Conservation (phyloP, 306 rosid genomes). For the Cajanus cajan region DNA sequence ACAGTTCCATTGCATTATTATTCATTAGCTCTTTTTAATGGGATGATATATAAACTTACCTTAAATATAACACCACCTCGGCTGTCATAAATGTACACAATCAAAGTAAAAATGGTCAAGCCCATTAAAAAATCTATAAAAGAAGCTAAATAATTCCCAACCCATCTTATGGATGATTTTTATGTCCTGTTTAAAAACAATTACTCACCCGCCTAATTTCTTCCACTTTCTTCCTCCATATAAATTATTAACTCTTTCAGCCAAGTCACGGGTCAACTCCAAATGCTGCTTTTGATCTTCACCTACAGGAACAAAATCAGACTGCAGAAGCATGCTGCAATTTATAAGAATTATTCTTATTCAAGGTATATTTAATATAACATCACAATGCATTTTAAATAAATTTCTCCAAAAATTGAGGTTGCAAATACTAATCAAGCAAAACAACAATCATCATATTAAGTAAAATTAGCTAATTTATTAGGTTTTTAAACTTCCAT, state of each 20-base stretch:
- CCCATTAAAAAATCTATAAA: slow-evolving; percentile 13
- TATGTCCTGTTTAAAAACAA: slow-evolving; percentile 23
- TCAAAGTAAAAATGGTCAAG: slow-evolving; percentile 35
- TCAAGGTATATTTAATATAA: slow-evolving; percentile 29
- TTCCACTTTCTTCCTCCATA: slow-evolving; percentile 98
- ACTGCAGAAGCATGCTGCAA: slow-evolving; percentile 60
- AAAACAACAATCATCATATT: slow-evolving; percentile 10
- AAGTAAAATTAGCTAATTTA: slow-evolving; percentile 1
- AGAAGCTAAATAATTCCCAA: slow-evolving; percentile 11
- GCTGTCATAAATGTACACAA: slow-evolving; percentile 53
- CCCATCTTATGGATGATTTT: not conserved
- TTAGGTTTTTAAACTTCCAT: slow-evolving; percentile 14
- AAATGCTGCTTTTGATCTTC: slow-evolving; percentile 99
- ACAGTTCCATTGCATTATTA: slow-evolving; percentile 19
- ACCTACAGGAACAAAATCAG: slow-evolving; percentile 94
- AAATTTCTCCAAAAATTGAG: slow-evolving; percentile 12
- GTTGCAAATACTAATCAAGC: slow-evolving; percentile 1
- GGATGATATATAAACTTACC: slow-evolving; percentile 50
- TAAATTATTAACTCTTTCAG: slow-evolving; percentile 82
- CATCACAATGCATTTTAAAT: slow-evolving; percentile 24
- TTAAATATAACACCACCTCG: slow-evolving; percentile 84
- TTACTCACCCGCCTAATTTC: slow-evolving; percentile 89
- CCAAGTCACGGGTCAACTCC: slow-evolving; percentile 92
- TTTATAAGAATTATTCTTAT: slow-evolving; percentile 42
- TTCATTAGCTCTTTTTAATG: slow-evolving; percentile 22